Percentiles rank a stretch among this genome's conserved stretches.
phyloP scores from a whole-genome alignment of 2,329 filamentous ascomycete species.

The Phaeosphaeriaceae sp. region DNA sequence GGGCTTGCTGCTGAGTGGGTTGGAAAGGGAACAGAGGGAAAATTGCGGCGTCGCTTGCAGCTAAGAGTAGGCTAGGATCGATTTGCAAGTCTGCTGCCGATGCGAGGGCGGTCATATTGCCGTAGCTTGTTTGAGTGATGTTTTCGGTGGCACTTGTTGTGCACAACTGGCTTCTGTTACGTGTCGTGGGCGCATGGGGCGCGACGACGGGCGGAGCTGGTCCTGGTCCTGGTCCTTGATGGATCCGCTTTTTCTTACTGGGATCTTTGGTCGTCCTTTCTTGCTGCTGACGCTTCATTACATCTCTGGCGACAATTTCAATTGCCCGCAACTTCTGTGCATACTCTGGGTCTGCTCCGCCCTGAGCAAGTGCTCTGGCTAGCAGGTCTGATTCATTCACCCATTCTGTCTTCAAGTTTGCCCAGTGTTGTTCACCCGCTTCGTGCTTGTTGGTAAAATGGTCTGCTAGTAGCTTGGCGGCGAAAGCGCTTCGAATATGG shows the following conservation, averaged over 20 bases:
- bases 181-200: slow-evolving; percentile 17
- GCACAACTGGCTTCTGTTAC: slow-evolving; percentile 41
- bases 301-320: slow-evolving; percentile 75
- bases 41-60: slow-evolving; percentile 58
- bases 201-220: slow-evolving; percentile 42
- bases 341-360: slow-evolving; percentile 60
- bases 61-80: slow-evolving; percentile 66
- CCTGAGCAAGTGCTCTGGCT: slow-evolving; percentile 60
- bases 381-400: slow-evolving; percentile 64
- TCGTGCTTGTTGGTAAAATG: slow-evolving; percentile 77
- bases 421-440: slow-evolving; percentile 74
- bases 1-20: slow-evolving; percentile 10
- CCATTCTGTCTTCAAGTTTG: slow-evolving; percentile 72
- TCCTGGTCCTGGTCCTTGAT: slow-evolving; percentile 52
- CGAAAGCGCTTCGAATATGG: slow-evolving; percentile 69
- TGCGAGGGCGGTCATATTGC: slow-evolving; percentile 12
- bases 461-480: slow-evolving; percentile 67
- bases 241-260: slow-evolving; percentile 50
- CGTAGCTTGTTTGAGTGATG: slow-evolving; percentile 18
- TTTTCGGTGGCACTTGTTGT: slow-evolving; percentile 4
- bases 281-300: slow-evolving; percentile 77
- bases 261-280: slow-evolving; percentile 65
- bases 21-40: slow-evolving; percentile 29
- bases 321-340: slow-evolving; percentile 67
- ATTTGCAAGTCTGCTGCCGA: slow-evolving; percentile 65